Base-by-base conservation (phyloP, 2,329 filamentous ascomycete species). In the Sclerotinia sclerotiorum region DNA sequence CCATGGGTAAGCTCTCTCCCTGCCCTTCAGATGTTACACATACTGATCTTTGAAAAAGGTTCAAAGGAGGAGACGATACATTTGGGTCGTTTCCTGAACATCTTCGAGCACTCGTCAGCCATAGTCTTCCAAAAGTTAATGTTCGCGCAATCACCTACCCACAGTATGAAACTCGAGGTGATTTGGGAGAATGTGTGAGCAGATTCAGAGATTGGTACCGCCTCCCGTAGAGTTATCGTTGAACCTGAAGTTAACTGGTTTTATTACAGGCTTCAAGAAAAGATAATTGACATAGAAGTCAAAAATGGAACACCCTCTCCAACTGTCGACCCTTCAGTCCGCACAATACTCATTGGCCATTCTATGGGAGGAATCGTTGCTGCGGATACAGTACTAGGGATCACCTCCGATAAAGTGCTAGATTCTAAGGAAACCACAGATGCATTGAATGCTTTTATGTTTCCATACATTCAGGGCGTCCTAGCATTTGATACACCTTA, bases 401-500 rank as follows among this genome's bases (percentile, higher is more conserved):
- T 98, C 64, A 76, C 75, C 17, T 72, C 71, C 15, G 76, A 77
- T 51, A 67, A 69, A 54, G 67, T 71, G 2, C 73, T 77, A 55
- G 71, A 74, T 63, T 54, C 60, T 11, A 56, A 58, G 42, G 65
- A 69, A 56, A 60, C 65, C 2, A 67, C 60, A 21, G 51, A 68
- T 32, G 44, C 66, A 7, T 60, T 78, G 27, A 89, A 85, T 75
- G 80, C 81, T 44, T 87, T 97, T 78, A 94, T 97, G 90, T 98
- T 98, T 78, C 94, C 94, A 1, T 94, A 93, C 79, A 88, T 98
- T 72, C 91, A 94, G 79, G 94, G 91, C 73, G 87, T 98, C 35
- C 85, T 98, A 60, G 92, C 94, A 63, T 97, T 97, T 78, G 94
- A 98, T 80, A 99, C 95, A 0, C 95, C 95, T 0, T 99, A 91